Conservation (phyloP, 1,284 basidiomycete genomes). For the Stereum hirsutum region DNA sequence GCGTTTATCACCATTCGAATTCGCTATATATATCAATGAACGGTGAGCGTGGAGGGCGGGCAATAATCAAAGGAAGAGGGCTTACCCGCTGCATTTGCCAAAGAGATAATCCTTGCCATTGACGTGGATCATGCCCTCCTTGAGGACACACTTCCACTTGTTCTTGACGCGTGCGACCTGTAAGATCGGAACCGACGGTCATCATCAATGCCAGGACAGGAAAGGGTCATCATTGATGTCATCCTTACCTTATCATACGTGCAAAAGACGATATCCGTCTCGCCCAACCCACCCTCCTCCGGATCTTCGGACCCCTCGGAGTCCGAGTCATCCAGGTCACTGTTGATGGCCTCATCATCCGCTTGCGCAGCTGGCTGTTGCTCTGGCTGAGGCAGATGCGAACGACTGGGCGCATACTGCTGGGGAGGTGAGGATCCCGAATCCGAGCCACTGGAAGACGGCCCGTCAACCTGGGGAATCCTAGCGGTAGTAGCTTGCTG, state of each 20-base stretch:
- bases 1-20: conserved; percentile 12
- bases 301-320: conserved; percentile 71
- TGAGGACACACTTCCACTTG: conserved; percentile 99
- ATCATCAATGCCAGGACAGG: conserved; percentile 2
- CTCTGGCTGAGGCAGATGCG: conserved; percentile 25
- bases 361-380: conserved; percentile 19
- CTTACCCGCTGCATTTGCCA: conserved; percentile 86
- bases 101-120: conserved; percentile 98
- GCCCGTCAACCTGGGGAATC: conserved; percentile 61
- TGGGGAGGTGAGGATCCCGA: conserved; percentile 54
- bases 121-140: conserved; percentile 96
- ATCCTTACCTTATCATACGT: conserved; percentile 90
- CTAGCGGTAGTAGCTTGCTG: conserved; percentile 15
- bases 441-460: conserved; percentile 45
- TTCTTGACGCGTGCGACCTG: conserved; percentile 97
- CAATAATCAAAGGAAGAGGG: conserved; percentile 15
- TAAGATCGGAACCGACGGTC: conserved; percentile 4
- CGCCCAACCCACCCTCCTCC: conserved; percentile 61
- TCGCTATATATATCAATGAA: conserved; percentile 6
- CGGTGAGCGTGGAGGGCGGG: background rate
- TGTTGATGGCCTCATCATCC: conserved; percentile 86
- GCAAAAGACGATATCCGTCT: conserved; percentile 93
- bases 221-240: background rate
- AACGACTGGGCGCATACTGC: conserved; percentile 47
- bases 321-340: conserved; percentile 92